Evolutionary conservation across 441 rosid species (phyloP), one percentile per base, ranked within the genome.

Genomic region (Erodium chrysanthum): DNA sequence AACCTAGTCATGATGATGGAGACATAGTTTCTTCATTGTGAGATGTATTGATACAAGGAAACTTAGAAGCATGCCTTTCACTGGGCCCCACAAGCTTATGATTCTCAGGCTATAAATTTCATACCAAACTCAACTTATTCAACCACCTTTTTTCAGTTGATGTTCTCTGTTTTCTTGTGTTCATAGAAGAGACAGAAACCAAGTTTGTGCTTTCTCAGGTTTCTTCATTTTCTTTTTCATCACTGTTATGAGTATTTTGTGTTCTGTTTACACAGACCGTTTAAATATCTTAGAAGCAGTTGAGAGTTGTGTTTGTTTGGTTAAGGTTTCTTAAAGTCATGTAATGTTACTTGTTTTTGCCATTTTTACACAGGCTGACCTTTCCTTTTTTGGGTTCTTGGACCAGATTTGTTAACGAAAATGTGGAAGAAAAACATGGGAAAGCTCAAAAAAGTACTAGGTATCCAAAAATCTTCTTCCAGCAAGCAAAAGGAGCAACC

Each of bases 381-480:
- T 5, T 50, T 50, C 21, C 58, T n/a, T 15, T 50, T 20, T 54
- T 52, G 60, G 25, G 9, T 54, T 17, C 22, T 54, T 54, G 5
- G 60, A 54, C 21, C 60, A 54, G 17, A 4, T 54, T 54, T 20
- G 11, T 54, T 20, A 18, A 0, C 60, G 18, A 25, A 54, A 4
- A 54, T 54, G 60, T 54, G 60, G 60, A 54, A 9, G 60, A 54
- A 54, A 21, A 54, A 54, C 59, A 52, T 52, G 59, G 59, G 22
- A 52, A 52, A 52, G 59, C 59, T 52, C 5, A 52, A 52, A 14
- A 22, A 52, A 10, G 59, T 23, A 2, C 17, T 52, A 5, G 59
- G 59, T 6, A 15, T 52, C 22, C 21, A 17, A 15, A 52, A 52
- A 52, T 52, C 59, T 5, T 1, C 60, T 54, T 54, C 25, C 22